These are phyloP conservation scores for Solanum neorickii DNA, from an alignment of 257 asterid genomes.

Conservation along the genomic window DNA sequence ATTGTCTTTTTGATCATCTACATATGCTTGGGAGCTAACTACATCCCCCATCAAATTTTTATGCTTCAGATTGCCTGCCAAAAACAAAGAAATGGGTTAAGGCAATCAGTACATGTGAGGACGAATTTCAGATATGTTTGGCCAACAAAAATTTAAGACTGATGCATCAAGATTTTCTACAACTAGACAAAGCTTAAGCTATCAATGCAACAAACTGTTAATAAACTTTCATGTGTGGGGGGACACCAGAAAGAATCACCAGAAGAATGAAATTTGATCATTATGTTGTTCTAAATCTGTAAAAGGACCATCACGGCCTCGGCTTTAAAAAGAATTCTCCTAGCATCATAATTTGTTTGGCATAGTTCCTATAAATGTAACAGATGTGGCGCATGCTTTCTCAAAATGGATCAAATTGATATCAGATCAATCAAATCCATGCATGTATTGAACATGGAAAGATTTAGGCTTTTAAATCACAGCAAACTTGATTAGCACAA, in stretches of 20 bases:
- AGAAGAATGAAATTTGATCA: neutral
- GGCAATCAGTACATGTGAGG: neutral
- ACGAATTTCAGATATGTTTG: neutral
- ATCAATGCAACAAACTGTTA: neutral
- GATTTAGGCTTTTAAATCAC: neutral
- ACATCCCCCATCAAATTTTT: constrained; percentile 73
- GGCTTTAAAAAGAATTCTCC: neutral
- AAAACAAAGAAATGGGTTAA: neutral
- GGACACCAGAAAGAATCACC: neutral
- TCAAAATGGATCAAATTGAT: neutral
- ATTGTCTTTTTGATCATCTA: constrained; percentile 36
- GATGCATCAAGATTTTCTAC: neutral
- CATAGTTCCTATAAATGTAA: neutral
- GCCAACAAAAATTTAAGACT: neutral
- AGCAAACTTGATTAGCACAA: neutral
- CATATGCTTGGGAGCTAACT: constrained; percentile 83
- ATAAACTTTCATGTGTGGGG: neutral
- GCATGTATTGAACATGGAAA: neutral
- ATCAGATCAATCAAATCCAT: neutral
- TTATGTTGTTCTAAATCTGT: neutral
- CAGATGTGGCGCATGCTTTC: neutral
- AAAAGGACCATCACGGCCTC: neutral
- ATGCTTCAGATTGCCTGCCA: constrained; percentile 80
- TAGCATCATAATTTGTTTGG: neutral
- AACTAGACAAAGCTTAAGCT: neutral